Base-by-base conservation (phyloP, 768 basidiomycete species). In the Russula brevipes region DNA sequence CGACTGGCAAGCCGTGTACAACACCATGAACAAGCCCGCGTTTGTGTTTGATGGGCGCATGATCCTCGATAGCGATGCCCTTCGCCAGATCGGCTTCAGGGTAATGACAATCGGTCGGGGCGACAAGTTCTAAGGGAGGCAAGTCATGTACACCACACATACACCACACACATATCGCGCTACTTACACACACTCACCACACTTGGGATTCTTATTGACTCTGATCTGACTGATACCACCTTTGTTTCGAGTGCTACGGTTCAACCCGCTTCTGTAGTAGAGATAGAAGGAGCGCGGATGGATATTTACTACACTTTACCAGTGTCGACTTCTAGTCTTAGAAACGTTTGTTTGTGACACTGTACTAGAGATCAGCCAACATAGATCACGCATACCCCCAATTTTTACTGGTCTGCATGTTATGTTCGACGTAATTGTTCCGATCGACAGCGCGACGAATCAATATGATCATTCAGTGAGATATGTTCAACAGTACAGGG, bases 21-120 rank as follows among this genome's bases (percentile, higher is more conserved):
- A 78, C 55, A 76, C 80, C 71, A 98, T 98, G 93, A 90, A 88
- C 71, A 97, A 98, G 81, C 97, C 97, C n/a, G 96, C 97, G 5
- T 98, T 97, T 72, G 82, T 99, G 67, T 98, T 98, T 71, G 96
- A 98, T 72, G 94, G 94, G 5, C 84, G 94, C 38, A 78, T 97
- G 65, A 81, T 98, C 70, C 81, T 98, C 49, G 90, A 98, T 72
- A 85, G 84, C 10, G 85, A 86, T 55, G 82, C 84, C 74, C 80
- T 98, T 66, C 83, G 82, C 69, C 73, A 83, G 71, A 97, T 98
- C 71, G 96, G 96, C 44, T 98, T 98, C 86, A 90, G 84, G 75
- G 89, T 89, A 19, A 81, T 79, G 45, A 80, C 80, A 55, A 87
- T 86, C 59, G 85, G 85, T 56, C 83, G 84, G 24, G 82, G 81